A percentile compares a stretch with the other conserved stretches of the same genome.
These are phyloP conservation scores for Ophiosphaerella korrae DNA, from an alignment of 2,329 filamentous ascomycete species.

Conservation along the genomic window DNA sequence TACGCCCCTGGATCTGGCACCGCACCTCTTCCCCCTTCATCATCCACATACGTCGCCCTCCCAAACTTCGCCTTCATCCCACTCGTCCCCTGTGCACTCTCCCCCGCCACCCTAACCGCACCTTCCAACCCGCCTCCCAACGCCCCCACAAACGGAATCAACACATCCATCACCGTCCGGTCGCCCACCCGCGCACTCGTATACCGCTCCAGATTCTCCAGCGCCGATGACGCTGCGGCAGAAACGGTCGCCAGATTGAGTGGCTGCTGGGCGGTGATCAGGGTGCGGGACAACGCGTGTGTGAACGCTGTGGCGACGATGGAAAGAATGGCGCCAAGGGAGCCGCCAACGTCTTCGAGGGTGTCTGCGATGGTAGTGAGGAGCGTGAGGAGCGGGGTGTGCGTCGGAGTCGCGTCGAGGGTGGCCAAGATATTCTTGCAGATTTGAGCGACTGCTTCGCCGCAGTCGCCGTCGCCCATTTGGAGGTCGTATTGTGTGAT, in stretches of 20 bases:
- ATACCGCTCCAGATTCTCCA: conserved; percentile 63
- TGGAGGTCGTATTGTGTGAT: conserved; percentile 75
- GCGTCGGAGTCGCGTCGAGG: conserved; percentile 59
- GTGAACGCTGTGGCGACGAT: conserved; percentile 86
- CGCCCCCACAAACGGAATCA: conserved; percentile 82
- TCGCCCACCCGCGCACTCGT: conserved; percentile 88
- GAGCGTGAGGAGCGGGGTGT: conserved; percentile 58
- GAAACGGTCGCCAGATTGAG: conserved; percentile 45
- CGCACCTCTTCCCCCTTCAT: conserved; percentile 56
- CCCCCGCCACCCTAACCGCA: conserved; percentile 74
- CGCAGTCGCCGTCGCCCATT: conserved; percentile 90
- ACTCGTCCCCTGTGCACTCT: conserved; percentile 81
- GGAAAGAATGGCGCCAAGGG: conserved; percentile 74
- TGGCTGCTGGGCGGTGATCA: conserved; percentile 34
- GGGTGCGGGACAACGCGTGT: conserved; percentile 42
- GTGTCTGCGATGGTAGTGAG: conserved; percentile 64
- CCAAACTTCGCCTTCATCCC: conserved; percentile 89
- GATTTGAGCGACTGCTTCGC: conserved; percentile 66
- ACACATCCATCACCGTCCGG: conserved; percentile 85
- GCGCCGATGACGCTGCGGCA: conserved; percentile 50
- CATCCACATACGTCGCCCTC: conserved; percentile 77
- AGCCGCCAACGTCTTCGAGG: conserved; percentile 75
- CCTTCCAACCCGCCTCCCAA: conserved; percentile 66
- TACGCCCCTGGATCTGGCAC: conserved; percentile 72
- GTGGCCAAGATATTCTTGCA: conserved; percentile 63